Percentiles rank a stretch among this genome's conserved stretches.
Evolutionary conservation across 2,329 filamentous ascomycete species (phyloP).

Genomic region (Phaeophleospora eucalypticola): DNA sequence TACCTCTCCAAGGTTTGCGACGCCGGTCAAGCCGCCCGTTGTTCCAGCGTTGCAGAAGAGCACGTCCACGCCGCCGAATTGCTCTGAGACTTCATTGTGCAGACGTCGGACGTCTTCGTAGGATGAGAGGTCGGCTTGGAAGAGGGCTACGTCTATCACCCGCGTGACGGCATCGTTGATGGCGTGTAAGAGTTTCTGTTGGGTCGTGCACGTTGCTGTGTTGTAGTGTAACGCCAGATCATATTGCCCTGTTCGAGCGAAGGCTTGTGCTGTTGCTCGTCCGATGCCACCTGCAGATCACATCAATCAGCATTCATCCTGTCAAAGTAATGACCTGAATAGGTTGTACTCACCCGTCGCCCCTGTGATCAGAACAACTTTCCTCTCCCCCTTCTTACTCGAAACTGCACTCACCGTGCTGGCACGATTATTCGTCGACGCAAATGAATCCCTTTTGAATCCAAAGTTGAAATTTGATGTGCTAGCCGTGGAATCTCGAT

Average conservation of each 20-base stretch:
- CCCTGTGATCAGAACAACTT: slow-evolving; percentile 40
- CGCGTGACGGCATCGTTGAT: slow-evolving; percentile 34
- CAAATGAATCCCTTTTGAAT: background rate
- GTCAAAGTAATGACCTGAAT: background rate
- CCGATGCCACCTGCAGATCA: slow-evolving; percentile 37
- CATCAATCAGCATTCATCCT: background rate
- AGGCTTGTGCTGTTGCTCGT: slow-evolving; percentile 37
- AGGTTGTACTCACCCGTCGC: slow-evolving; percentile 33
- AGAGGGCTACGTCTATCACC: slow-evolving; percentile 35
- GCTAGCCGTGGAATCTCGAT: slow-evolving; percentile 1
- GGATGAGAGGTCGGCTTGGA: slow-evolving; percentile 25
- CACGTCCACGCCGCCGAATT: slow-evolving; percentile 36
- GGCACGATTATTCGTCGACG: slow-evolving; percentile 3
- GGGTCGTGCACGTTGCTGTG: slow-evolving; percentile 30
- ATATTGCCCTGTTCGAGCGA: slow-evolving; percentile 39
- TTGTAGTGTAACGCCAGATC: slow-evolving; percentile 45
- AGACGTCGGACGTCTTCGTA: slow-evolving; percentile 30
- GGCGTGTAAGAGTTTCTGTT: slow-evolving; percentile 31
- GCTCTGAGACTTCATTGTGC: slow-evolving; percentile 32
- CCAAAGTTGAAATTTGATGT: background rate
- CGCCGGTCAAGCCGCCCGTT: slow-evolving; percentile 23
- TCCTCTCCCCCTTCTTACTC: slow-evolving; percentile 8
- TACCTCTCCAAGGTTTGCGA: slow-evolving; percentile 32
- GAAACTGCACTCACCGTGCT: background rate
- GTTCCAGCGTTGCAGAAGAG: slow-evolving; percentile 41